Base-by-base conservation (phyloP, 805 yeast genomes). In the Teunomyces gatunensis region DNA sequence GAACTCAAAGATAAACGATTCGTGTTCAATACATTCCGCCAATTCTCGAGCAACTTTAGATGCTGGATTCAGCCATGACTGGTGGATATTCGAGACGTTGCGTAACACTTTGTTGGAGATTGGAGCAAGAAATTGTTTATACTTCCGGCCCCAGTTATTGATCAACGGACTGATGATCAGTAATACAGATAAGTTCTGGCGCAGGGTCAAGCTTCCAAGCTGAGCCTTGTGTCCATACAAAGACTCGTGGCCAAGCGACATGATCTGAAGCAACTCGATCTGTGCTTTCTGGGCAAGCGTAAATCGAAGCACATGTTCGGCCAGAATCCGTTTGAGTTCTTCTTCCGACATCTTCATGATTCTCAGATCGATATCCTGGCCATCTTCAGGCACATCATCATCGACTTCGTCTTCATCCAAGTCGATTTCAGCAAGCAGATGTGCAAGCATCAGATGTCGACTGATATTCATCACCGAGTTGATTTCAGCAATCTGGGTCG, bases 401-500 rank as follows among this genome's bases (percentile, higher is more conserved):
- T 66, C 57, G 6, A 65, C 64, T 15, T 68, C 77, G 13, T 73
- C 78, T 43, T 65, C 68, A 45, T 75, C 80, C 25, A 83, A 58
- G 47, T 82, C 84, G 13, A 85, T 77, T 55, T 87, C 96, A 23
- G 83, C 78, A 37, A 87, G 66, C 3, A 89, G 80, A 51, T 85
- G 86, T 1, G 86, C 77, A 51, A 91, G 68, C 86, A 87, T 87
- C 32, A 94, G 81, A 56, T 89, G 68, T 53, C 91, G 77, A 39
- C 90, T 88, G 57, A 89, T 73, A 57, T 89, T 85, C 79, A 89
- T 81, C 1, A 96, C 91, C 3, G 90, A 78, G 54, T 84, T 81
- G 15, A 89, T 84, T 62, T 91, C 98, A 2, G 95, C 81, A 36
- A 86, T 73, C 63, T 90, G 96, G 0, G 96, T 81, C 0, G 96